Evolutionary conservation across 345 rosid species (phyloP).

Genomic region (Melastoma malabathricum): DNA sequence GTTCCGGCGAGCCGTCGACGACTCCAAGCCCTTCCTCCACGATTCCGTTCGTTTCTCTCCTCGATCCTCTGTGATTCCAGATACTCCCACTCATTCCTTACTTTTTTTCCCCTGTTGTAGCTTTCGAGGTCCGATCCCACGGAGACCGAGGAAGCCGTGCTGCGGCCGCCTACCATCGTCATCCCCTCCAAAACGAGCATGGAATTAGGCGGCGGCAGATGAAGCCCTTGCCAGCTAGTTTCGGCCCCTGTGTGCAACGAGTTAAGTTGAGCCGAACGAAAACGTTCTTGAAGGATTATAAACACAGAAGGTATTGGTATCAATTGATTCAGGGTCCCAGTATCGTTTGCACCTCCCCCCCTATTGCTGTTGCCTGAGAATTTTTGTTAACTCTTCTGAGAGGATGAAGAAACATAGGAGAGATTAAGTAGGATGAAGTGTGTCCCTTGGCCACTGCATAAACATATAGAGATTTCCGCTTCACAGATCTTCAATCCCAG

Average conservation of each 20-base stretch:
- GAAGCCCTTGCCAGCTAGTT: not conserved
- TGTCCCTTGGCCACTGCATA: not conserved
- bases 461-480: not conserved
- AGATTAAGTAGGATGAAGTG: not conserved
- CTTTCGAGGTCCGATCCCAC: slow-evolving; percentile 61
- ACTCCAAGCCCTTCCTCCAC: slow-evolving; percentile 62
- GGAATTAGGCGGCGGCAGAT: not conserved
- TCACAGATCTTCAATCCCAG: too few species aligned
- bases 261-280: too few species aligned
- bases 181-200: slow-evolving; percentile 2
- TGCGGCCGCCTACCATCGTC: slow-evolving; percentile 38
- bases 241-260: not conserved
- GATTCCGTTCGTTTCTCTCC: slow-evolving; percentile 40
- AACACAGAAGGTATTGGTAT: too few species aligned
- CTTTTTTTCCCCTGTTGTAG: slow-evolving; percentile 15
- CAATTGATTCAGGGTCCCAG: too few species aligned
- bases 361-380: slow-evolving; percentile 34
- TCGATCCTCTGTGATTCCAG: not conserved
- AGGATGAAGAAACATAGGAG: slow-evolving; percentile 3
- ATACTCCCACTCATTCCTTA: not conserved
- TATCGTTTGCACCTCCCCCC: too few species aligned
- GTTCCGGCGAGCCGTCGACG: slow-evolving; percentile 53
- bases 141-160: slow-evolving; percentile 66
- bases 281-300: too few species aligned
- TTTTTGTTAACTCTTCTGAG: slow-evolving; percentile 57